These are phyloP conservation scores for Trichoderma semiorbis DNA, from an alignment of 2,329 filamentous ascomycete species.

Conservation along the genomic window DNA sequence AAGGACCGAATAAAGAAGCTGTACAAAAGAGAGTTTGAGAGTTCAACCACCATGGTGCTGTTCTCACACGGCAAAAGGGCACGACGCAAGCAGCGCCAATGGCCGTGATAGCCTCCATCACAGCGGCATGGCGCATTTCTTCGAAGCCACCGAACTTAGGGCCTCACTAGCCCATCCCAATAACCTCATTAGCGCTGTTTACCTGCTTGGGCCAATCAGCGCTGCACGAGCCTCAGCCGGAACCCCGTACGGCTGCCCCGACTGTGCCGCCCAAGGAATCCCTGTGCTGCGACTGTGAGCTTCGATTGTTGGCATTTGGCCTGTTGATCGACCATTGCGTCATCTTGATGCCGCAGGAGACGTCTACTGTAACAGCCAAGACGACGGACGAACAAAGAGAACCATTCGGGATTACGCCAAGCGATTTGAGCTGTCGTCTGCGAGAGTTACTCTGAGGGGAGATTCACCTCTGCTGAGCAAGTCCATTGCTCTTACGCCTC, in stretches of 20 bases:
- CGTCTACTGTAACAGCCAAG: background rate
- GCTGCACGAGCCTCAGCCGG: background rate
- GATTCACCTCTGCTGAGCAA: background rate
- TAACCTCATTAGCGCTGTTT: background rate
- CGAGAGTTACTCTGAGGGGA: background rate
- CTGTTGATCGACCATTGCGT: constrained; percentile 12
- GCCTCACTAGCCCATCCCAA: background rate
- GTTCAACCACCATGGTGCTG: background rate
- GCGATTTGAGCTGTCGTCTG: background rate
- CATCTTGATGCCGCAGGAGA: background rate
- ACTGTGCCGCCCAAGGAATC: background rate
- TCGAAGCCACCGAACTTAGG: background rate
- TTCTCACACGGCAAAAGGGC: background rate
- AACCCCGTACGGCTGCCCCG: background rate
- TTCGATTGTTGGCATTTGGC: background rate
- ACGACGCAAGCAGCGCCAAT: background rate
- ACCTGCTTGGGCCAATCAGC: background rate
- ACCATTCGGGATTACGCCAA: background rate
- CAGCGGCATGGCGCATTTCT: background rate
- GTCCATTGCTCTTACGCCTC: background rate
- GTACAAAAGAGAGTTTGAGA: background rate
- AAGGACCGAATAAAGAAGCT: background rate
- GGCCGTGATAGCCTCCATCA: background rate
- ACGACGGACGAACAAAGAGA: background rate
- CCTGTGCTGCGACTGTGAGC: background rate